phyloP scores from a whole-genome alignment of 2,329 filamentous ascomycete genomes.

The Trichoderma sp. region DNA sequence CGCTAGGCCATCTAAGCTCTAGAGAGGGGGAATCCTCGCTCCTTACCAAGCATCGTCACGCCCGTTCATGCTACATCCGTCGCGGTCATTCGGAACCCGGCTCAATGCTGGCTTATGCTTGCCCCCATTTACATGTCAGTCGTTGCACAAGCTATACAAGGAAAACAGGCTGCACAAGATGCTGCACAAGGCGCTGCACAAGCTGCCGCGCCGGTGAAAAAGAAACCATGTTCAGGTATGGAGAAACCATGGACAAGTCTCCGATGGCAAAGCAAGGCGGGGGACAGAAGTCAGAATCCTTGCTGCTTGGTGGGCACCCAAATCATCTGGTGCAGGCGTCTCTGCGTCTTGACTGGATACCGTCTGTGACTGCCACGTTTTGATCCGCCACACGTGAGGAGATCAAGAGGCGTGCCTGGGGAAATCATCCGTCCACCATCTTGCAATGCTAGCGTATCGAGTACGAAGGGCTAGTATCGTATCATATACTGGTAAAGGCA shows the following conservation, averaged over 20 bases:
- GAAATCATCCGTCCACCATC: background rate
- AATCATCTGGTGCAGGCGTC: background rate
- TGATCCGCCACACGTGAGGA: background rate
- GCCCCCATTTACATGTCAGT: background rate
- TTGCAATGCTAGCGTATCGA: background rate
- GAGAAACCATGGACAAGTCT: slow-evolving; percentile 3
- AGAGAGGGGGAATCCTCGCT: background rate
- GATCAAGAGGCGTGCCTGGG: background rate
- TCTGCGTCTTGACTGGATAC: slow-evolving; percentile 6
- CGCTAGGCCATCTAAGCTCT: background rate
- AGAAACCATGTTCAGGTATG: background rate
- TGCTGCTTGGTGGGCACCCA: slow-evolving; percentile 3
- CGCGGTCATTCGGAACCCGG: background rate
- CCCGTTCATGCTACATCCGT: background rate
- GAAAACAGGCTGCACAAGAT: background rate
- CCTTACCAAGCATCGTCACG: background rate
- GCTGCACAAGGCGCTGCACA: slow-evolving; percentile 6
- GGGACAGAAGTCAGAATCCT: background rate
- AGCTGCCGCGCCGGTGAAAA: background rate
- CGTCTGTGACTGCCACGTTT: slow-evolving; percentile 12
- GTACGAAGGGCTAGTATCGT: background rate
- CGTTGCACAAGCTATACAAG: background rate
- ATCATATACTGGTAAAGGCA: background rate
- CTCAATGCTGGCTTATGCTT: background rate
- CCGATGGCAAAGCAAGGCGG: slow-evolving; percentile 9